These are phyloP conservation scores for Penicillium pulvis DNA, from an alignment of 495 filamentous ascomycete species.

Conservation along the genomic window DNA sequence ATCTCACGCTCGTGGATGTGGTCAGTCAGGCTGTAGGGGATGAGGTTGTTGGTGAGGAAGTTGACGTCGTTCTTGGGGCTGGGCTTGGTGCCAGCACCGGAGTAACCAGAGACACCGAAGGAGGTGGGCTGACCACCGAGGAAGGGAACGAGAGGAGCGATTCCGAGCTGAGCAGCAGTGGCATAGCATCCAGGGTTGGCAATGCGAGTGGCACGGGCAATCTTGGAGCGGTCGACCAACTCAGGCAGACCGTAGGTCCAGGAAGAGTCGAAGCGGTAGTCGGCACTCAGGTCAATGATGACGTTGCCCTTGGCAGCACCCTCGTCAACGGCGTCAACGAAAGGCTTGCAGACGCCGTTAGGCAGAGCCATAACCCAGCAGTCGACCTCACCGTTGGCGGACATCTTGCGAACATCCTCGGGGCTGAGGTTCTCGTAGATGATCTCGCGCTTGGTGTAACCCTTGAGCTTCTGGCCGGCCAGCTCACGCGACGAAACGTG, in stretches of 20 bases:
- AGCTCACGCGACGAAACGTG: constrained; percentile 96
- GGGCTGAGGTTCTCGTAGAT: constrained; percentile 88
- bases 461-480: constrained; percentile 84
- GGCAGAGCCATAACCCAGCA: constrained; percentile 99
- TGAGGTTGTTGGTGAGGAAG: constrained; percentile 85
- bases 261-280: constrained; percentile 86
- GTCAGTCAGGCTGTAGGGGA: constrained; percentile 90
- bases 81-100: constrained; percentile 94
- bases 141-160: constrained; percentile 77
- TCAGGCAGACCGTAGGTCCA: constrained; percentile 98
- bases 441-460: constrained; percentile 91
- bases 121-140: constrained; percentile 80
- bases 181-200: constrained; percentile 96
- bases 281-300: constrained; percentile 91
- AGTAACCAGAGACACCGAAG: constrained; percentile 96
- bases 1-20: constrained; percentile 98
- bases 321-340: constrained; percentile 86
- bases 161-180: constrained; percentile 92
- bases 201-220: constrained; percentile 83
- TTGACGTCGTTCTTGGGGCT: constrained; percentile 93
- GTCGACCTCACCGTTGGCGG: constrained; percentile 88
- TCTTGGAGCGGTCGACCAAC: constrained; percentile 72
- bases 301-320: constrained; percentile 70
- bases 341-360: constrained; percentile 96
- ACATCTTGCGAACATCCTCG: constrained; percentile 90